Conservation (phyloP, 208 protist genomes). For the Wallacemonas sp. region DNA sequence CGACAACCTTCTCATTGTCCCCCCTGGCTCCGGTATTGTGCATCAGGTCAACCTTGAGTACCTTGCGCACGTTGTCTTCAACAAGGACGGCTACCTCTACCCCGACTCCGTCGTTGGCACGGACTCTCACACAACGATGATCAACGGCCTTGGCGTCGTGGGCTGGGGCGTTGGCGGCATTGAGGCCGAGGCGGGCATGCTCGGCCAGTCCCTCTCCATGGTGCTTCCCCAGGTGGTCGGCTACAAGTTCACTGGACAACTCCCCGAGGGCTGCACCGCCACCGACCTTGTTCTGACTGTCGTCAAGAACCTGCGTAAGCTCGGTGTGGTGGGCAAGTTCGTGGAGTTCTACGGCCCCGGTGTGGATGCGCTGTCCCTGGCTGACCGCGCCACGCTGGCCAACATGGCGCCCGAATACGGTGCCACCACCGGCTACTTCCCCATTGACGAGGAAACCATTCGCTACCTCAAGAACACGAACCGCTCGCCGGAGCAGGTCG, state of each 20-base stretch:
- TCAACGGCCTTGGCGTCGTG: constrained; percentile 95
- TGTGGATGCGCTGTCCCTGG: constrained; percentile 88
- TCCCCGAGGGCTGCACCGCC: constrained; percentile 90
- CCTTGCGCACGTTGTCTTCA: constrained; percentile 94
- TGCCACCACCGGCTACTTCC: constrained; percentile 96
- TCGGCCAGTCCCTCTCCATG: constrained; percentile 95
- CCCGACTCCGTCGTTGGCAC: constrained; percentile 97
- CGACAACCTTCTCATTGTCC: constrained; percentile 94
- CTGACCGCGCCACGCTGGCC: constrained; percentile 94
- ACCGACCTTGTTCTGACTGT: constrained; percentile 97
- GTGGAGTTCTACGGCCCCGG: constrained; percentile 97
- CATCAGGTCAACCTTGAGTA: constrained; percentile 98
- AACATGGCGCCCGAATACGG: constrained; percentile 98
- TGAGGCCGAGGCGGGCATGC: constrained; percentile 96
- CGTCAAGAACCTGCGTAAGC: constrained; percentile 89
- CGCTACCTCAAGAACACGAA: constrained; percentile 91
- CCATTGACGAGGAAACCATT: constrained; percentile 93
- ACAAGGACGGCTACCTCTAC: constrained; percentile 91
- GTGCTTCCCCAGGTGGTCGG: constrained; percentile 95
- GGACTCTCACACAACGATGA: constrained; percentile 97
- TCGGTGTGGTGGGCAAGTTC: constrained; percentile 96
- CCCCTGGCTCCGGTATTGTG: constrained; percentile 96
- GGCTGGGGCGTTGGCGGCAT: constrained; percentile 98
- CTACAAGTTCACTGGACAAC: constrained; percentile 92
- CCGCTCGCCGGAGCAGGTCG: constrained; percentile 74